These are phyloP conservation scores for Neopestalotiopsis sp. DNA, from an alignment of 2,329 filamentous ascomycete genomes.

Conservation along the genomic window DNA sequence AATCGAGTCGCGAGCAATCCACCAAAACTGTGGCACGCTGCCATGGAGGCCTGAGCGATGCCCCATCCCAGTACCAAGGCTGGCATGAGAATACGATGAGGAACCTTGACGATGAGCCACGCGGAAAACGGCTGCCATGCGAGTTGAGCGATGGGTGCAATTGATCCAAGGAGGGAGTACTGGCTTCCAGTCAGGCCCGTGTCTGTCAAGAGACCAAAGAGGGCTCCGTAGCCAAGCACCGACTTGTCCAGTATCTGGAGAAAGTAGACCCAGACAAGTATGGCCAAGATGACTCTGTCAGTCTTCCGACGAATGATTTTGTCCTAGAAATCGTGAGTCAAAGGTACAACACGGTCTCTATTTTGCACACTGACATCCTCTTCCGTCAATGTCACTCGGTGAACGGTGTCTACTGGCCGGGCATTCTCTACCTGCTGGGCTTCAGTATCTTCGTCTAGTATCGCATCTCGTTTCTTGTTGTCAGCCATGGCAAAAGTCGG, in stretches of 20 bases:
- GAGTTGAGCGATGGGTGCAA: conserved; percentile 64
- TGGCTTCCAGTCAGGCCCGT: conserved; percentile 56
- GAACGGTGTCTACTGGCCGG: background rate
- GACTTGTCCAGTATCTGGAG: conserved; percentile 65
- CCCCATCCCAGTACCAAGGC: conserved; percentile 44
- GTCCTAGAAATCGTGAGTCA: conserved; percentile 40
- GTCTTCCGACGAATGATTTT: conserved; percentile 65
- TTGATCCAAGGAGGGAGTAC: conserved; percentile 63
- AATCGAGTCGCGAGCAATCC: conserved; percentile 54
- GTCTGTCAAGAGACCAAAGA: conserved; percentile 58
- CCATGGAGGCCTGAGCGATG: conserved; percentile 54
- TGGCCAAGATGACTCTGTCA: conserved; percentile 61
- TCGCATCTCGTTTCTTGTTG: background rate
- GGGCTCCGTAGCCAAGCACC: conserved; percentile 62
- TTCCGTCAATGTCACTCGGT: background rate
- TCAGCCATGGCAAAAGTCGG: background rate
- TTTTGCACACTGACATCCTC: background rate
- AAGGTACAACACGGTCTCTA: background rate
- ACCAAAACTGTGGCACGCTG: conserved; percentile 49
- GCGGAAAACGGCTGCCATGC: conserved; percentile 66
- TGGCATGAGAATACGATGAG: conserved; percentile 20
- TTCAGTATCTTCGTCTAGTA: background rate
- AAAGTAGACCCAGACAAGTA: conserved; percentile 65
- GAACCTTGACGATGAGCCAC: conserved; percentile 63
- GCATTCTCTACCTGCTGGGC: background rate